These are phyloP conservation scores for Lotmaria passim DNA, from an alignment of 208 protist genomes.

Conservation along the genomic window DNA sequence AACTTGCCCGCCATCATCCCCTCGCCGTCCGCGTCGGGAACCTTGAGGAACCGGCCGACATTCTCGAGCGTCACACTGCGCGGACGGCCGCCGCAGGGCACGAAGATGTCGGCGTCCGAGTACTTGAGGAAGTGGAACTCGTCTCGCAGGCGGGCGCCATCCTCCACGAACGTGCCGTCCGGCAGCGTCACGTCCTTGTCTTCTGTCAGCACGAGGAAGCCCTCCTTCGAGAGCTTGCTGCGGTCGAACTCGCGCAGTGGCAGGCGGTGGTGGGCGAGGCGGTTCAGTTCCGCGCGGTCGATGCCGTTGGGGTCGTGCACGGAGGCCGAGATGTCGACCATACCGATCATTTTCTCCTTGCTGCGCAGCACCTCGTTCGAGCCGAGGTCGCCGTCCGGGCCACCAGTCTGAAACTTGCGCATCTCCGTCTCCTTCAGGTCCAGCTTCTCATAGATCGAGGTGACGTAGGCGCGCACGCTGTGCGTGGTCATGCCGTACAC, in stretches of 20 bases:
- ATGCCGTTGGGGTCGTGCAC: slow-evolving; percentile 94
- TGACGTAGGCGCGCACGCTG: slow-evolving; percentile 94
- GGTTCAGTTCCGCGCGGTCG: slow-evolving; percentile 84
- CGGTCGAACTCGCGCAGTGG: slow-evolving; percentile 90
- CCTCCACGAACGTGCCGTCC: slow-evolving; percentile 72
- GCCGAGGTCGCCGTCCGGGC: slow-evolving; percentile 97
- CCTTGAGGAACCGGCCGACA: slow-evolving; percentile 85
- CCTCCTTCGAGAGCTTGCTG: slow-evolving; percentile 81
- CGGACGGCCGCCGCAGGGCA: slow-evolving; percentile 96
- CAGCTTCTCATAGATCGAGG: slow-evolving; percentile 87
- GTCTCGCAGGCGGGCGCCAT: slow-evolving; percentile 89
- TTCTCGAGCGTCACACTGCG: slow-evolving; percentile 94
- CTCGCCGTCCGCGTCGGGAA: slow-evolving; percentile 65
- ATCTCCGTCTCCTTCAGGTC: slow-evolving; percentile 83
- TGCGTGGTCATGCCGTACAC: slow-evolving; percentile 96
- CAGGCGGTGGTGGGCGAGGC: slow-evolving; percentile 79
- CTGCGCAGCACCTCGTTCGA: slow-evolving; percentile 96
- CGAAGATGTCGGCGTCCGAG: slow-evolving; percentile 93
- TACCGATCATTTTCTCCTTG: slow-evolving; percentile 91
- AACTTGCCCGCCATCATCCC: slow-evolving; percentile 67
- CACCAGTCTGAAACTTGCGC: slow-evolving; percentile 96
- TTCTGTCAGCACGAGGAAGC: slow-evolving; percentile 92
- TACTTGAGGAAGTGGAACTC: slow-evolving; percentile 93
- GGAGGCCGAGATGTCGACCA: slow-evolving; percentile 95
- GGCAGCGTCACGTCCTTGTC: slow-evolving; percentile 91